phyloP scores from a whole-genome alignment of 1,139 yeast genomes.

The Magnusiomyces clavatus region DNA sequence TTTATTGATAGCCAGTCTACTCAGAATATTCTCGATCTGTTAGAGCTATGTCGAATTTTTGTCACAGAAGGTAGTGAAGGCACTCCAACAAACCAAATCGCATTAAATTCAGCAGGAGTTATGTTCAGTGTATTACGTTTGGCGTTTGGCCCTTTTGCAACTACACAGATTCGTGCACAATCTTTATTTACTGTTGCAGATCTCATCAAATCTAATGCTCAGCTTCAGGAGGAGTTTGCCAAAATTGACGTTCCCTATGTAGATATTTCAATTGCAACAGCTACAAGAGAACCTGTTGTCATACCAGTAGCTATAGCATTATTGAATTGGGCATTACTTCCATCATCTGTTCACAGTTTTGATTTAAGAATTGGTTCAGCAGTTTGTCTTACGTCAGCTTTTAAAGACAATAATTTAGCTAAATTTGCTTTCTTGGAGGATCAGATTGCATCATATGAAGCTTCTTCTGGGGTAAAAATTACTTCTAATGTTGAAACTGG shows the following conservation, averaged over 20 bases:
- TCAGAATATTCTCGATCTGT: slow-evolving; percentile 53
- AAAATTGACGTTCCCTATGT: slow-evolving; percentile 86
- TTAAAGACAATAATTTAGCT: slow-evolving; percentile 57
- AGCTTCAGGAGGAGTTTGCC: slow-evolving; percentile 60
- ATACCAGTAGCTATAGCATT: slow-evolving; percentile 70
- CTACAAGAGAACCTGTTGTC: slow-evolving; percentile 25
- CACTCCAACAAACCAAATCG: slow-evolving; percentile 52
- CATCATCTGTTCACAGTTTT: slow-evolving; percentile 77
- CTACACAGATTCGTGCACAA: slow-evolving; percentile 52
- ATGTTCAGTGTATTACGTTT: slow-evolving; percentile 58
- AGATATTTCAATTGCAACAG: slow-evolving; percentile 65
- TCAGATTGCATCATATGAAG: slow-evolving; percentile 46
- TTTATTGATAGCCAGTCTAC: slow-evolving; percentile 53
- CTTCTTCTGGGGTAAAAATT: slow-evolving; percentile 11
- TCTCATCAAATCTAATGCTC: slow-evolving; percentile 55
- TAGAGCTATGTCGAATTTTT: slow-evolving; percentile 68
- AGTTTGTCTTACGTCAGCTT: slow-evolving; percentile 57
- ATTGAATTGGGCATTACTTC: slow-evolving; percentile 70
- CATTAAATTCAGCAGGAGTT: slow-evolving; percentile 54
- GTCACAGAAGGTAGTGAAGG: slow-evolving; percentile 70
- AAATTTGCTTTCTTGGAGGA: slow-evolving; percentile 52
- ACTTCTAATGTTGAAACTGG: slow-evolving; percentile 12
- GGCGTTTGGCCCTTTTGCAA: slow-evolving; percentile 55
- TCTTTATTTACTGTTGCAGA: slow-evolving; percentile 75
- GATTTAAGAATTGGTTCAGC: slow-evolving; percentile 72